Evolutionary conservation across 1,284 basidiomycete genomes (phyloP).

Genomic region (Rugosomyces carneus): DNA sequence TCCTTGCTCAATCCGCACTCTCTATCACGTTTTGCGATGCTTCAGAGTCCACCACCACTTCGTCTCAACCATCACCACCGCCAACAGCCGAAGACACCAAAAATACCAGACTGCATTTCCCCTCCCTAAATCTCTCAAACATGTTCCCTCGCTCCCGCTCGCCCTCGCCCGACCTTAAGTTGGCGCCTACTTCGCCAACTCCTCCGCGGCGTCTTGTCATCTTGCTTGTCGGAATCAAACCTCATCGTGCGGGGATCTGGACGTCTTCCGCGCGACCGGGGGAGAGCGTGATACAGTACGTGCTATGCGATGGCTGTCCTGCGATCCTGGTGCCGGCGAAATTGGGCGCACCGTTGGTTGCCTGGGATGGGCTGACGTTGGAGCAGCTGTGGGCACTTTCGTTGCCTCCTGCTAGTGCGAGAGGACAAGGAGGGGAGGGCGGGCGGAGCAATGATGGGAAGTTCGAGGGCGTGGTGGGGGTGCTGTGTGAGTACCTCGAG

Average conservation of each 20-base stretch:
- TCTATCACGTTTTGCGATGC: conserved; percentile 41
- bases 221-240: conserved; percentile 50
- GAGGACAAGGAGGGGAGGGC: conserved; percentile 17
- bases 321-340: conserved; percentile 54
- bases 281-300: conserved; percentile 58
- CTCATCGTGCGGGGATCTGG: conserved; percentile 50
- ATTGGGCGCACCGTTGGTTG: conserved; percentile 51
- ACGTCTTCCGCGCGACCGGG: conserved; percentile 49
- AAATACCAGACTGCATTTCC: conserved; percentile 10
- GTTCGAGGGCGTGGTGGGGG: conserved; percentile 48
- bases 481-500: conserved; percentile 53
- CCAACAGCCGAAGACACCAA: conserved; percentile 7
- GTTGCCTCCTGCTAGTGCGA: conserved; percentile 31
- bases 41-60: conserved; percentile 15
- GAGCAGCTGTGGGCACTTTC: conserved; percentile 49
- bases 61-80: neutral
- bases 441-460: conserved; percentile 27
- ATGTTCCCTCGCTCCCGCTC: conserved; percentile 42
- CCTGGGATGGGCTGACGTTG: conserved; percentile 57
- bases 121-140: conserved; percentile 26
- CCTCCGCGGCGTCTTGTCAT: conserved; percentile 52
- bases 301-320: conserved; percentile 56
- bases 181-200: conserved; percentile 33
- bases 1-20: conserved; percentile 48
- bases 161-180: conserved; percentile 42